Base-by-base conservation (phyloP, 345 rosid species). In the Iberis pinnata region DNA sequence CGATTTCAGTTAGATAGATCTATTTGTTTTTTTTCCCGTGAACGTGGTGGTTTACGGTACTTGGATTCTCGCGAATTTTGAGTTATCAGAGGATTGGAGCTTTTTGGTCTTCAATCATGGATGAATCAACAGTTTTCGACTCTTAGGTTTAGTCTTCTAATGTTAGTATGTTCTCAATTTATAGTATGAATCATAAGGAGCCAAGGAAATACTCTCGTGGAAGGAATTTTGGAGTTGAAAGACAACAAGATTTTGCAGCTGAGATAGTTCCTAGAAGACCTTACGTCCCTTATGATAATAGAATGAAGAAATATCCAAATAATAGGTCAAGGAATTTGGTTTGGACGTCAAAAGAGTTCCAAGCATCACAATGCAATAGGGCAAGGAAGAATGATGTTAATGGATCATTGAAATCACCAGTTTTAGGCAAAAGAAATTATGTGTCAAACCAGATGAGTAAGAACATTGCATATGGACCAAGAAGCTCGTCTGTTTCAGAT, bases 121-220 rank as follows among this genome's bases (percentile, higher is more conserved):
- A 61, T 40, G 72, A 49, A 61, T 40, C 67, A 53, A 41, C 50
- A 60, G 3, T 43, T 15, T 9, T 61, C 40, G 33, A 6, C 7
- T 53, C 51, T 39, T 53, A 4, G 29, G n/a, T 44, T 40, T 32
- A 54, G 63, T 61, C 63, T 61, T 7, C 63, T 68, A 49, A 68
- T 53, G 24, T 48, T 60, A 6, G 31, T 54, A 7, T 61, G 11
- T 61, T 61, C 36, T 61, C 35, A 20, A 32, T 56, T 25, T 57
- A n/a, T 62, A 68, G 72, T 26, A 61, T 68, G 72, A 50, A 13
- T 61, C 43, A 48, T n/a, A 26, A 48, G 58, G 72, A 63, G 32
- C 52, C 72, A 9, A 68, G 47, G 58, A 61, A 48, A 12, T 47
- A 40, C 57, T 53, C 62, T 13, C 22, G 40, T 2, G 49, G 43